phyloP scores from a whole-genome alignment of 805 yeast genomes.

The Komagataella mondaviorum region DNA sequence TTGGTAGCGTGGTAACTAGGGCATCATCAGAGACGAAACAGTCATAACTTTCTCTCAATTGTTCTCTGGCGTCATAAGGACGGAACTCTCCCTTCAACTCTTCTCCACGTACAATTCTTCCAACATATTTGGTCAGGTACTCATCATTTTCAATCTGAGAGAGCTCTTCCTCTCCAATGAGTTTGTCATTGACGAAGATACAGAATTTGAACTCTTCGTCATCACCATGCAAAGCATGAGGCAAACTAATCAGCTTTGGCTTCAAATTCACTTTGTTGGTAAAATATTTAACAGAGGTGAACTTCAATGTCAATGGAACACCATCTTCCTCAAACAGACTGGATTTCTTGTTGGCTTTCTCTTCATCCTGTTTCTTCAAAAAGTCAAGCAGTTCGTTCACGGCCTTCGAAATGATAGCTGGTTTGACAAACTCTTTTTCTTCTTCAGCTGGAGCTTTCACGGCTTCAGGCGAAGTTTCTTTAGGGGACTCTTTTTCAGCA shows the following conservation, averaged over 20 bases:
- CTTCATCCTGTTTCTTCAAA: constrained; percentile 19
- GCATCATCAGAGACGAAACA: constrained; percentile 78
- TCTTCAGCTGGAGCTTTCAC: neutral
- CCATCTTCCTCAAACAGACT: constrained; percentile 50
- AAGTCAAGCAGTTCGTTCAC: constrained; percentile 55
- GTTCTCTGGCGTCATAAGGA: constrained; percentile 80
- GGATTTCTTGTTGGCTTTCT: constrained; percentile 19
- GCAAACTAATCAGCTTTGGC: constrained; percentile 33
- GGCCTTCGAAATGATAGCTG: constrained; percentile 29
- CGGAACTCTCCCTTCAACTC: constrained; percentile 78
- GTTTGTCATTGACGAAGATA: constrained; percentile 54
- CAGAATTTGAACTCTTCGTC: constrained; percentile 40
- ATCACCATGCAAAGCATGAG: constrained; percentile 30
- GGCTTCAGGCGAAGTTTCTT: constrained; percentile 1
- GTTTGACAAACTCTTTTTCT: constrained; percentile 6
- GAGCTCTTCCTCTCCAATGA: constrained; percentile 28
- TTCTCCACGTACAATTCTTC: constrained; percentile 51
- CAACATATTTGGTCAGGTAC: constrained; percentile 28
- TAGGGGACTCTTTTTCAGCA: constrained; percentile 4
- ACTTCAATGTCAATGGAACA: constrained; percentile 41
- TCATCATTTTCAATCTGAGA: constrained; percentile 26
- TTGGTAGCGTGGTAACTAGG: constrained; percentile 68
- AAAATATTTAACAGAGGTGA: constrained; percentile 54
- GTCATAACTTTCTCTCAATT: constrained; percentile 54
- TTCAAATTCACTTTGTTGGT: constrained; percentile 45